These are phyloP conservation scores for Mrakia frigida DNA, from an alignment of 768 basidiomycete species.

Conservation along the genomic window DNA sequence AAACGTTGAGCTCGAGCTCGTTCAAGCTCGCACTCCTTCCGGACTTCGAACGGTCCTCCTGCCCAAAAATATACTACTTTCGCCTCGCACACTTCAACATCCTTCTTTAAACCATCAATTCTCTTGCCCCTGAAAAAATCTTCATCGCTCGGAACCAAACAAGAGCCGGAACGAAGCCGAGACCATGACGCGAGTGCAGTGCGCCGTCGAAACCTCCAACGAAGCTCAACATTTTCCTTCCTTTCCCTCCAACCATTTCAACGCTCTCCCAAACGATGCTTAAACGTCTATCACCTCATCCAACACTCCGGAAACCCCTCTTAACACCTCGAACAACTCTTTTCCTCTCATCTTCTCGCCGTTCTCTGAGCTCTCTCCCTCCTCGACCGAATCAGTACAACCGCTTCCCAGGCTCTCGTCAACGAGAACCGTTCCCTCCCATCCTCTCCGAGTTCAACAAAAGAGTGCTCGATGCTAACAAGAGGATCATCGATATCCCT, in stretches of 20 bases:
- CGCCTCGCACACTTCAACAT: no score
- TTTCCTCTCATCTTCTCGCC: constrained; percentile 48
- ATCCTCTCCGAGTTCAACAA: constrained; percentile 23
- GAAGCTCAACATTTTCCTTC: not conserved
- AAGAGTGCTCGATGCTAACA: constrained; percentile 3
- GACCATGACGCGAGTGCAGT: not conserved
- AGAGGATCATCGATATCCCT: constrained; percentile 16
- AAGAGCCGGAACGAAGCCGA: not conserved
- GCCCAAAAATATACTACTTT: no score
- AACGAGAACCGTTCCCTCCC: not conserved
- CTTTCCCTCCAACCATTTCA: not conserved
- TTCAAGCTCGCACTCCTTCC: no score
- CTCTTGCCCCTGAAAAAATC: no score
- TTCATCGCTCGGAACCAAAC: no score
- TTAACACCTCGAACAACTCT: no score
- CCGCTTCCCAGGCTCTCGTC: constrained; percentile 14
- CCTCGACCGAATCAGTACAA: constrained; percentile 29
- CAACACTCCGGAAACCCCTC: not conserved
- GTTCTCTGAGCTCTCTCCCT: not conserved
- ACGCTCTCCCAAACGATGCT: not conserved
- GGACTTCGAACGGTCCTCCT: no score
- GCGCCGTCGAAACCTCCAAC: not conserved
- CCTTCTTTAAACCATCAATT: no score
- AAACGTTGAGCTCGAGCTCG: no score
- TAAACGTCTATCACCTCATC: not conserved